Conservation (phyloP, 1,284 basidiomycete genomes). For the Leccinum subfulvum region DNA sequence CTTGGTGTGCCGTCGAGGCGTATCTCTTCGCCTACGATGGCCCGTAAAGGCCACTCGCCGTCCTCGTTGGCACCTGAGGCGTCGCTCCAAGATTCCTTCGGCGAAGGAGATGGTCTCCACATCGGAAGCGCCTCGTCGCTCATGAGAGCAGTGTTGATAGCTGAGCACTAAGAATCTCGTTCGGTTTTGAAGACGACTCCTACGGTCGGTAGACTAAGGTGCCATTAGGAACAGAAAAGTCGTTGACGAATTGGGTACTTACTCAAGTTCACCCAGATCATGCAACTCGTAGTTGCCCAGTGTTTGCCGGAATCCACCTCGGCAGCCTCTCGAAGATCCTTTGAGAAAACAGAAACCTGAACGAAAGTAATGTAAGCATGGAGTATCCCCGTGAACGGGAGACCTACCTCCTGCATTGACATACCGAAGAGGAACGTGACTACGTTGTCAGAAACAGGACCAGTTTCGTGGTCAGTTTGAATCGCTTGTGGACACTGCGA, state of each 20-base stretch:
- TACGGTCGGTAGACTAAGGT: conserved; percentile 78
- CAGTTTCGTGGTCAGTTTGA: conserved; percentile 86
- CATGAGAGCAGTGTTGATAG: background rate
- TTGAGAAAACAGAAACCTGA: conserved; percentile 93
- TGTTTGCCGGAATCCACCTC: conserved; percentile 82
- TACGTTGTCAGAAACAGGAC: conserved; percentile 85
- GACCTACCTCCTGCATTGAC: conserved; percentile 83
- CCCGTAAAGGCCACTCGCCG: conserved; percentile 33
- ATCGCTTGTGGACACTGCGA: conserved; percentile 88
- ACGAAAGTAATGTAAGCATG: conserved; percentile 3
- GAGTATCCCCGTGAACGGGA: too few relatives aligned
- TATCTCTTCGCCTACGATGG: too few relatives aligned
- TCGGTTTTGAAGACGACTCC: conserved; percentile 99
- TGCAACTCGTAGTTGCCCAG: conserved; percentile 93
- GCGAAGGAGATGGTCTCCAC: conserved; percentile 34
- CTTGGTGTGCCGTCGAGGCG: too few relatives aligned
- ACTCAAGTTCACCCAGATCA: conserved; percentile 88
- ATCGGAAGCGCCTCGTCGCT: conserved; percentile 10
- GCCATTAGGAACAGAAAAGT: conserved; percentile 3
- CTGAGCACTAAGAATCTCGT: conserved; percentile 63
- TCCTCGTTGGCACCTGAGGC: conserved; percentile 31
- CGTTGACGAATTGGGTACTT: conserved; percentile 29
- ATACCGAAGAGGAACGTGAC: conserved; percentile 98
- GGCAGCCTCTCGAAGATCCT: conserved; percentile 95
- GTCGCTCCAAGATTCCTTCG: conserved; percentile 36